These are phyloP conservation scores for Neophaeococcomyces mojaviensis DNA, from an alignment of 2,329 filamentous ascomycete species.

Conservation along the genomic window DNA sequence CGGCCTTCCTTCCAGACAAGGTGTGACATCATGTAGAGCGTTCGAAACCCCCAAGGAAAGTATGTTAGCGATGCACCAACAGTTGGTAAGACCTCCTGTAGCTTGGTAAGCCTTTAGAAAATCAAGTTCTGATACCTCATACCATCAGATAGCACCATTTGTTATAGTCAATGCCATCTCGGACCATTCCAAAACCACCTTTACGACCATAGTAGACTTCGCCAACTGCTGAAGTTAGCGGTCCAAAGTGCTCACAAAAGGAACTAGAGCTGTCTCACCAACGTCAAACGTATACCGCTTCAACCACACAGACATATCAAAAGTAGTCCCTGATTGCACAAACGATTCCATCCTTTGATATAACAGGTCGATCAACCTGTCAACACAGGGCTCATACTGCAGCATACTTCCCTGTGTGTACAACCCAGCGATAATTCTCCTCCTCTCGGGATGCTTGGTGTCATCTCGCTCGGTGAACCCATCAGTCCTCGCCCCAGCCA, in stretches of 20 bases:
- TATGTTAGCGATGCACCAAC: not conserved
- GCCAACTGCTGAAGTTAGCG: not conserved
- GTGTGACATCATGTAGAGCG: not conserved
- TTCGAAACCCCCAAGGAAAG: not conserved
- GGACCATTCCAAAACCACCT: conserved; percentile 18
- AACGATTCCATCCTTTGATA: conserved; percentile 13
- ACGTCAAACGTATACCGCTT: conserved; percentile 19
- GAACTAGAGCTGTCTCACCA: not conserved
- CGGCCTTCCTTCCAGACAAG: not conserved
- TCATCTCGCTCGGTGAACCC: conserved; percentile 16
- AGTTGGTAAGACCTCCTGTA: not conserved
- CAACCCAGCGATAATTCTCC: conserved; percentile 13
- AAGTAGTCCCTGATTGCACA: not conserved
- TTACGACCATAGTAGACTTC: conserved; percentile 16
- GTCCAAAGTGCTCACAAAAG: not conserved
- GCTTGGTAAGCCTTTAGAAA: not conserved
- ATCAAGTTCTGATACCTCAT: not conserved
- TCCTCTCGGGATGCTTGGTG: conserved; percentile 11
- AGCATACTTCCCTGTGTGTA: conserved; percentile 19
- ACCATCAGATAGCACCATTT: conserved; percentile 18
- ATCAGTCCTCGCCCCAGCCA: conserved; percentile 9
- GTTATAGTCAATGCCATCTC: conserved; percentile 19
- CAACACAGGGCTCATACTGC: conserved; percentile 20
- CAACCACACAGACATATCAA: conserved; percentile 17
- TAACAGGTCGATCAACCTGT: conserved; percentile 17